Evolutionary conservation across 1,284 basidiomycete genomes (phyloP), one percentile per base, ranked within the genome.

Genomic region (Bondarzewia mesenterica): DNA sequence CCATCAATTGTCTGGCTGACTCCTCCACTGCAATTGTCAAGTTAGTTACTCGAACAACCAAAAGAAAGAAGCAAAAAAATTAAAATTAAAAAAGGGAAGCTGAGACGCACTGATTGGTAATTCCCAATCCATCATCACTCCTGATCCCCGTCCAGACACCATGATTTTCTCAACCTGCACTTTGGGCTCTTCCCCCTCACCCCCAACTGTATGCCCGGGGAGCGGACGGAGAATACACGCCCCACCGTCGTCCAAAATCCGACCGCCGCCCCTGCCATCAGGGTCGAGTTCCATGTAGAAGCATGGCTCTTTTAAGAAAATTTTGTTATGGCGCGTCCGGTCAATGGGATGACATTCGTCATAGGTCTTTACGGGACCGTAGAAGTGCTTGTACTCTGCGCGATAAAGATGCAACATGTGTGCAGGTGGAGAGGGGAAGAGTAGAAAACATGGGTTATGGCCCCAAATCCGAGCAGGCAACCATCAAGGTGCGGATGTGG

Each of bases 21-120:
- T 36, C 23, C 27, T 49, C 44, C 48, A 52, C 50, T 52, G 40
- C 14, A 26, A 42, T 5, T 4, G 15, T 15, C 14, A 14, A 8
- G 18, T 22, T 26, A 21, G 12, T 3, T 23, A n/a, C 12, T 23
- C 23, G 8, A 7, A 42, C 3, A 42, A 26, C 14, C 22, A 26
- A 7, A 22, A 22, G 21, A 18, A 3, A 12, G 29, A n/a, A n/a
- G 12, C 29, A 32, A 10, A 3, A n/a, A 32, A 32, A 32, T 4
- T 32, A n/a, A 40, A 18, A 5, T 18, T 40, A 8, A 16, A 22
- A 39, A 18, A 40, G 38, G 20, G 21, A 40, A 18, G 16, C 14
- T 10, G 21, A 8, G 20, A 40, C 38, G 10, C 12, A 40, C 38
- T 40, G 16, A 21, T 40, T 10, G 38, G 38, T 10, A 3, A 18